Conservation (phyloP, 495 filamentous ascomycete species). For the Penicillium argentinense region DNA sequence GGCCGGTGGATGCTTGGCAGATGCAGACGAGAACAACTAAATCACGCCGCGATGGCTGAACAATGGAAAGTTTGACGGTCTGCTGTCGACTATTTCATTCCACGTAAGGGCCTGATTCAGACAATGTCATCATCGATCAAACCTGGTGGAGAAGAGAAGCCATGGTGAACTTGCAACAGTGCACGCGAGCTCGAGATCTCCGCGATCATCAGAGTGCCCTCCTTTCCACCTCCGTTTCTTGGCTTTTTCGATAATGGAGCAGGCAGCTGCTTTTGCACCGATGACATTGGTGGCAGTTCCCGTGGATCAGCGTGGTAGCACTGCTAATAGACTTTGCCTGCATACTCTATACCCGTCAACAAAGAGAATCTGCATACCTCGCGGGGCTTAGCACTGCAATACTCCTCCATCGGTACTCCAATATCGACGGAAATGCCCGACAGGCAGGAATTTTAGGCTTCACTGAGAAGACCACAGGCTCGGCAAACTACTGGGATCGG, state of each 20-base stretch:
- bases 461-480: not conserved
- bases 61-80: too few relatives aligned
- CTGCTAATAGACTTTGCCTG: conserved; percentile 4
- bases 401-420: not conserved
- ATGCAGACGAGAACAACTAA: too few relatives aligned
- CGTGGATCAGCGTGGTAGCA: conserved; percentile 3
- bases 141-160: not conserved
- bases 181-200: not conserved
- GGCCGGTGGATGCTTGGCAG: not conserved
- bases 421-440: not conserved
- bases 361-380: conserved; percentile 1
- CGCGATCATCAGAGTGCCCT: not conserved
- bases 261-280: conserved; percentile 22
- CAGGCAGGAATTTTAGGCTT: too few relatives aligned
- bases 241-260: conserved; percentile 8
- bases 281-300: conserved; percentile 13
- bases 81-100: too few relatives aligned
- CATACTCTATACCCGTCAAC: not conserved
- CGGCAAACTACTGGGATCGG: conserved; percentile 3
- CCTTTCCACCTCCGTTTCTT: conserved; percentile 16
- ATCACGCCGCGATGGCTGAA: too few relatives aligned
- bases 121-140: not conserved
- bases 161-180: not conserved
- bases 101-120: too few relatives aligned
- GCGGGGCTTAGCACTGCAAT: not conserved